Percentiles rank a stretch among this genome's conserved stretches.
Evolutionary conservation across 441 rosid genomes (phyloP).

Genomic region (Mallotus japonicus): DNA sequence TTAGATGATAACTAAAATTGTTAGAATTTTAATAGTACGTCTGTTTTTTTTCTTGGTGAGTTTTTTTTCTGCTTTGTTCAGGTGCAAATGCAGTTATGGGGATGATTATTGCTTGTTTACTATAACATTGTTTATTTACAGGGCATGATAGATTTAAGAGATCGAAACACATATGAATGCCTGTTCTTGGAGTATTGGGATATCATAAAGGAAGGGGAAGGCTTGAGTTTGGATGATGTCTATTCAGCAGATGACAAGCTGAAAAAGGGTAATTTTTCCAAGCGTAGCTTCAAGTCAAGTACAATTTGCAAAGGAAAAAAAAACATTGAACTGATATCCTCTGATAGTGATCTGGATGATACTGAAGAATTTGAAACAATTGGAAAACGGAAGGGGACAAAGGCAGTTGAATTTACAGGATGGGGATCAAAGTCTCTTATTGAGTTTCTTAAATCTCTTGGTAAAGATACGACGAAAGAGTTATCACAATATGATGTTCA

Average conservation of each 20-base stretch:
- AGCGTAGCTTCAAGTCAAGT: conserved; percentile 9
- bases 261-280: conserved; percentile 29
- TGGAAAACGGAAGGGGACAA: conserved; percentile 30
- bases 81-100: background rate
- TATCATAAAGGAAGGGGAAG: conserved; percentile 45
- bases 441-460: conserved; percentile 31
- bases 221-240: conserved; percentile 42
- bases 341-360: conserved; percentile 25
- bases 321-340: background rate
- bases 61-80: background rate
- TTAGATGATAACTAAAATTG: background rate
- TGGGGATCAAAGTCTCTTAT: conserved; percentile 44
- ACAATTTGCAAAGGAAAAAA: conserved; percentile 14
- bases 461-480: conserved; percentile 29
- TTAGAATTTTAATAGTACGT: background rate
- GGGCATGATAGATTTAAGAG: conserved; percentile 46
- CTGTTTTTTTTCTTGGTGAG: background rate
- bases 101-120: conserved; percentile 3
- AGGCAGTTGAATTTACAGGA: conserved; percentile 35
- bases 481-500: conserved; percentile 29
- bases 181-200: conserved; percentile 57
- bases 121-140: conserved; percentile 26
- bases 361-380: conserved; percentile 19
- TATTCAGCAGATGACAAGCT: conserved; percentile 35
- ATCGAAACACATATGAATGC: conserved; percentile 43